phyloP scores from a whole-genome alignment of 163 green algal genomes.

The Coccomyxa subellipsoidea region DNA sequence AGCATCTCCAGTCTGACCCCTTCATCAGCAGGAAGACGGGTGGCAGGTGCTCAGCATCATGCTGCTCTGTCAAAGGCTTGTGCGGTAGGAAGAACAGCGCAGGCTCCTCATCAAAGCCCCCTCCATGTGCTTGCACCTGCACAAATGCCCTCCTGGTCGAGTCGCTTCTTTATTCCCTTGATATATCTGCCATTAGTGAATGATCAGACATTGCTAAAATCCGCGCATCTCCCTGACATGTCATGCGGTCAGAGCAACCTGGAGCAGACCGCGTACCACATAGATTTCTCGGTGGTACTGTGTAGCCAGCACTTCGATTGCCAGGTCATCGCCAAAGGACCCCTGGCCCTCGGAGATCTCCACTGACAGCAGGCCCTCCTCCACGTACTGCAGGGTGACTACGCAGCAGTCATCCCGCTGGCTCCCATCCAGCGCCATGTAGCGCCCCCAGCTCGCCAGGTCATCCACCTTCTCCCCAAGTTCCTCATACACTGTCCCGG shows the following conservation, averaged over 20 bases:
- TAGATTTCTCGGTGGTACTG: conserved; percentile 1
- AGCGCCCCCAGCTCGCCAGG: background rate
- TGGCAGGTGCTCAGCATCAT: background rate
- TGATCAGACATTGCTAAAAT: too few relatives aligned
- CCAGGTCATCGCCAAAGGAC: conserved; percentile 8
- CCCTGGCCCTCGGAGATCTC: background rate
- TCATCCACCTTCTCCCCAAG: background rate
- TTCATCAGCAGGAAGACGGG: conserved; percentile 8
- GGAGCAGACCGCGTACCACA: too few relatives aligned
- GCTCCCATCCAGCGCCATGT: conserved; percentile 4
- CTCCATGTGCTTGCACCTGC: conserved; percentile 9
- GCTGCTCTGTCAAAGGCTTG: background rate
- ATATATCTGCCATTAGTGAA: too few relatives aligned
- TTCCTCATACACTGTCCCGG: background rate
- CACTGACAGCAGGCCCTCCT: background rate
- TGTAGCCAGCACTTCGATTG: background rate
- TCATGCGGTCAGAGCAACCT: too few relatives aligned
- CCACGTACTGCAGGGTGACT: conserved; percentile 3
- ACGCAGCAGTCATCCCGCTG: background rate
- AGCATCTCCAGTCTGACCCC: background rate
- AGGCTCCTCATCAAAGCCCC: background rate
- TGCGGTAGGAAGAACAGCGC: conserved; percentile 7
- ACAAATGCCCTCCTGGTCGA: too few relatives aligned
- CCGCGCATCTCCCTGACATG: too few relatives aligned
- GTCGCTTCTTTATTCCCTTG: too few relatives aligned